Conservation (phyloP, 148 eudicot species). For the Camellia lanceoleosa region DNA sequence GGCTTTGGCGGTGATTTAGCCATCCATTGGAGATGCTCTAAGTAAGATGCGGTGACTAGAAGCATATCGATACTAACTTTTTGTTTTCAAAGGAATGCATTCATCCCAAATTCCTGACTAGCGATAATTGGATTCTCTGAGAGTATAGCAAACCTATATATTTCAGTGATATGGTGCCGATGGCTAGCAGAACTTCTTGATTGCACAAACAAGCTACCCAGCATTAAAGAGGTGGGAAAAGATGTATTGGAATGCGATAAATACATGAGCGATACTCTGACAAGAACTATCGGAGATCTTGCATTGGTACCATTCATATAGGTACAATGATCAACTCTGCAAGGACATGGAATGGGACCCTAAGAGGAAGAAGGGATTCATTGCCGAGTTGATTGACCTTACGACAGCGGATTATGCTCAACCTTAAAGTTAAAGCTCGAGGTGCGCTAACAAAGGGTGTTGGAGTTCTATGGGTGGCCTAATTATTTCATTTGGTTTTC, state of each 20-base stretch:
- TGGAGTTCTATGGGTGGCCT: no score
- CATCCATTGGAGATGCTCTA: no score
- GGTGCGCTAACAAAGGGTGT: background rate
- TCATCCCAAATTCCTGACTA: conserved; percentile 65
- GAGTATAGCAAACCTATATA: conserved; percentile 49
- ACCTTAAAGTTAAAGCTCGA: background rate
- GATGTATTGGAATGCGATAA: conserved; percentile 48
- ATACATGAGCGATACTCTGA: conserved; percentile 35
- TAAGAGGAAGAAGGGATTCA: conserved; percentile 49
- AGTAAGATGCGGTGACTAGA: no score
- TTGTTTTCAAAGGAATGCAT: conserved; percentile 43
- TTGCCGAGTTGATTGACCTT: conserved; percentile 59
- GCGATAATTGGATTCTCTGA: conserved; percentile 61
- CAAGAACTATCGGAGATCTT: conserved; percentile 39
- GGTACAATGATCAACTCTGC: conserved; percentile 71
- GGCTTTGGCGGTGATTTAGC: no score
- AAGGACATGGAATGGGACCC: conserved; percentile 78
- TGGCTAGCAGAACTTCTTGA: conserved; percentile 64
- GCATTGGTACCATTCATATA: conserved; percentile 49
- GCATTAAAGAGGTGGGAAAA: conserved; percentile 52
- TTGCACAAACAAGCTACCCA: conserved; percentile 54
- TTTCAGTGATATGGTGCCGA: conserved; percentile 49
- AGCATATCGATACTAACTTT: background rate
- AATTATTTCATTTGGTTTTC: no score
- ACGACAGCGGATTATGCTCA: conserved; percentile 49